phyloP scores from a whole-genome alignment of 768 basidiomycete species.

The Pleurotus ostreatus region DNA sequence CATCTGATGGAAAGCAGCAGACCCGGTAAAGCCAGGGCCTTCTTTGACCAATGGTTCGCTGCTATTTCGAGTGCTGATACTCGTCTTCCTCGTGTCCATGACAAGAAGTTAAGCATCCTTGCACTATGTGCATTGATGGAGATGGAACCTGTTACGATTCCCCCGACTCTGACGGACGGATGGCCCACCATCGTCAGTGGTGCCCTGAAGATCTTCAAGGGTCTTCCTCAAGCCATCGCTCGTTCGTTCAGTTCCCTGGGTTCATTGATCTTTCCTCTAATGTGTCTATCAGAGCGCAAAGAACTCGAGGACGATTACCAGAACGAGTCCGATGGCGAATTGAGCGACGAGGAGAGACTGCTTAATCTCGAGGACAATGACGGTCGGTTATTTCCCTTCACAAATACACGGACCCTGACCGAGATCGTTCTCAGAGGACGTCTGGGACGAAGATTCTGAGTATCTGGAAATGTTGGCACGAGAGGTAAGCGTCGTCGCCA shows the following conservation, averaged over 20 bases:
- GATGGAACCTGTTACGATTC: conserved; percentile 53
- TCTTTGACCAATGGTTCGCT: conserved; percentile 84
- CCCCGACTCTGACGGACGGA: conserved; percentile 56
- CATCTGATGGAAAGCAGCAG: conserved; percentile 65
- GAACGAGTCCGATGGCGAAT: conserved; percentile 29
- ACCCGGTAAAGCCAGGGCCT: conserved; percentile 59
- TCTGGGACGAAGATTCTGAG: conserved; percentile 87
- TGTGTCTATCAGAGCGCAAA: conserved; percentile 42
- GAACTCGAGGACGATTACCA: conserved; percentile 43
- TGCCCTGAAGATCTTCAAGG: conserved; percentile 70
- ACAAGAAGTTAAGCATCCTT: conserved; percentile 80
- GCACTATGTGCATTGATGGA: conserved; percentile 77
- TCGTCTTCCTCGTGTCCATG: conserved; percentile 79
- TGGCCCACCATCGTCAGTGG: conserved; percentile 77
- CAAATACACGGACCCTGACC: background rate
- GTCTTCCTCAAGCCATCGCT: conserved; percentile 71
- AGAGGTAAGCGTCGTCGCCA: conserved; percentile 45
- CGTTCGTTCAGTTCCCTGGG: conserved; percentile 33
- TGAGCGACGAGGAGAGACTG: conserved; percentile 37
- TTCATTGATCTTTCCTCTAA: background rate
- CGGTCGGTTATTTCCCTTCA: conserved; percentile 24
- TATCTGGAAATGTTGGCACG: conserved; percentile 84
- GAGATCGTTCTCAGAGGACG: conserved; percentile 54
- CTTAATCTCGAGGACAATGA: conserved; percentile 61
- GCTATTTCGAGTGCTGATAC: conserved; percentile 53